phyloP scores from a whole-genome alignment of 1,284 basidiomycete species.

The Naganishia sp. region DNA sequence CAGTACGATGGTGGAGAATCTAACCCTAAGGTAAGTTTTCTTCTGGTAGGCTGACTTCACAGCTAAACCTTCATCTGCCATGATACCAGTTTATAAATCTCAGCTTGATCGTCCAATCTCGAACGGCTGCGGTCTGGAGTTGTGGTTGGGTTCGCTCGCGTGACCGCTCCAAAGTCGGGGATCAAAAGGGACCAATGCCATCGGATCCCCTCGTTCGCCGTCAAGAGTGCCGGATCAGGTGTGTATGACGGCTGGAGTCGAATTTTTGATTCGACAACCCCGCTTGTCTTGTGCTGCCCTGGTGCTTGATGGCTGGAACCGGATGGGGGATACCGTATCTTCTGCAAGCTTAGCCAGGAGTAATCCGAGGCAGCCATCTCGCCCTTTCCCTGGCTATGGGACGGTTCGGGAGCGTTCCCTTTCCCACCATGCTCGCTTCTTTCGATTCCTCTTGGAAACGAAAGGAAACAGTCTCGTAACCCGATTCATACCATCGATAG shows the following conservation, averaged over 20 bases:
- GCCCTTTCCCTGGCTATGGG: not conserved
- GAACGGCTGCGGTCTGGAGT: slow-evolving; percentile 19
- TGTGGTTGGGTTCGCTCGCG: slow-evolving; percentile 3
- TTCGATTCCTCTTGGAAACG: not conserved
- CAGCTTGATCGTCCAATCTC: slow-evolving; percentile 24
- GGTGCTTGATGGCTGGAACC: slow-evolving; percentile 22
- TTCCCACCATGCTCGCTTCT: slow-evolving; percentile 6
- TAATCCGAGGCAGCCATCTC: not conserved
- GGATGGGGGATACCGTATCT: slow-evolving; percentile 25
- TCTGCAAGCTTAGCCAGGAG: too few relatives aligned
- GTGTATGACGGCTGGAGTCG: not conserved
- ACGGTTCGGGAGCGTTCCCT: not conserved
- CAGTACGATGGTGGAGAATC: slow-evolving; percentile 19
- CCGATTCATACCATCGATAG: slow-evolving; percentile 3
- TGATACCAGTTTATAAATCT: slow-evolving; percentile 13
- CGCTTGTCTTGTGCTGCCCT: not conserved
- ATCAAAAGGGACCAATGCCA: not conserved
- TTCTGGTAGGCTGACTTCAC: not conserved
- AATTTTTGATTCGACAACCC: not conserved
- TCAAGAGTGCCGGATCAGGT: not conserved
- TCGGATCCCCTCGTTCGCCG: slow-evolving; percentile 26
- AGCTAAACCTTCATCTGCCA: not conserved
- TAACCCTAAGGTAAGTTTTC: slow-evolving; percentile 24
- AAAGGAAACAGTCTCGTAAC: slow-evolving; percentile 7
- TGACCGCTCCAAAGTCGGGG: not conserved